These are phyloP conservation scores for Cercospora sp. DNA, from an alignment of 2,329 filamentous ascomycete species.

Conservation along the genomic window DNA sequence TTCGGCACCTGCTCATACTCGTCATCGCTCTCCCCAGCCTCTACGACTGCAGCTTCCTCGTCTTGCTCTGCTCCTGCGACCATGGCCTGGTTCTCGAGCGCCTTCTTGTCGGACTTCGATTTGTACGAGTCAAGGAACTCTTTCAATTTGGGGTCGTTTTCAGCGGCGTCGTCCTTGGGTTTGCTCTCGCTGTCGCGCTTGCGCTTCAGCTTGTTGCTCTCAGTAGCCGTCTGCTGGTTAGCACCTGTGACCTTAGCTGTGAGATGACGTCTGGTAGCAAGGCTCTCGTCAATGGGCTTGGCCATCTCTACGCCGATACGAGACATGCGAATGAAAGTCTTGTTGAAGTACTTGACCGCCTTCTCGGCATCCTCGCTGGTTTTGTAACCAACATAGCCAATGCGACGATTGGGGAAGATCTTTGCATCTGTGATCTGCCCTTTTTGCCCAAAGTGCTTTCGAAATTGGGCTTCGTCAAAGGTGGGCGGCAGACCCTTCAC, in stretches of 20 bases:
- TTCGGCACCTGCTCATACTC: slow-evolving; percentile 67
- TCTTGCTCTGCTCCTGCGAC: neutral
- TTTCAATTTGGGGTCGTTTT: slow-evolving; percentile 72
- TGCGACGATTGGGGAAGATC: slow-evolving; percentile 82
- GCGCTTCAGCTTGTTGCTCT: slow-evolving; percentile 59
- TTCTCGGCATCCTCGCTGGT: slow-evolving; percentile 74
- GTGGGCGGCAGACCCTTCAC: slow-evolving; percentile 76
- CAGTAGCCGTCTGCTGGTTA: slow-evolving; percentile 4
- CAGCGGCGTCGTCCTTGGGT: slow-evolving; percentile 43
- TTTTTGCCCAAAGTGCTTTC: slow-evolving; percentile 76
- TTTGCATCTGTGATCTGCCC: slow-evolving; percentile 87
- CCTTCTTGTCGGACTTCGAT: slow-evolving; percentile 48
- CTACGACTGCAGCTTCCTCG: slow-evolving; percentile 30
- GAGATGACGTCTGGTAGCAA: slow-evolving; percentile 11
- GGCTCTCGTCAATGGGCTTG: slow-evolving; percentile 62
- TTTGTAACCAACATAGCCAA: slow-evolving; percentile 95
- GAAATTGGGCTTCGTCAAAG: slow-evolving; percentile 80
- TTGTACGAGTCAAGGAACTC: slow-evolving; percentile 87
- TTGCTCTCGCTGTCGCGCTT: slow-evolving; percentile 58
- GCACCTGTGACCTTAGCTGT: slow-evolving; percentile 28
- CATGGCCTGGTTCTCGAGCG: slow-evolving; percentile 58
- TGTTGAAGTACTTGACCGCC: slow-evolving; percentile 94
- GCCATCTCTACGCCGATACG: slow-evolving; percentile 89
- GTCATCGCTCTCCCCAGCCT: slow-evolving; percentile 60
- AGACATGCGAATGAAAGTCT: slow-evolving; percentile 92